Conservation (phyloP, 257 asterid species). For the Avicennia marina region DNA sequence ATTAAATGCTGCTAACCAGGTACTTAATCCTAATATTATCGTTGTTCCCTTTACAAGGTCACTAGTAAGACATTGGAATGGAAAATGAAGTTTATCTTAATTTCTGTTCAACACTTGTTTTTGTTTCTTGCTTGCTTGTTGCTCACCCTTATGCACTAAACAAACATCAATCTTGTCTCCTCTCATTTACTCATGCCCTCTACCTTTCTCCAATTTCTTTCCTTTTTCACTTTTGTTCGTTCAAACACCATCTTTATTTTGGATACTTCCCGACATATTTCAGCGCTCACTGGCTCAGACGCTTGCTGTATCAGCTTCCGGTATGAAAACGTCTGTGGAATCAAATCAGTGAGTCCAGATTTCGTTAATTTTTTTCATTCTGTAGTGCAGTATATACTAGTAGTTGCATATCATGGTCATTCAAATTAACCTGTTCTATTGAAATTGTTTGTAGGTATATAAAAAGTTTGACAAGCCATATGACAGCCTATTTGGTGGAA, state of each 20-base stretch:
- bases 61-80: slow-evolving; percentile 11
- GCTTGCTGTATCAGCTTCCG: slow-evolving; percentile 70
- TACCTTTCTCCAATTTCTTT: neutral
- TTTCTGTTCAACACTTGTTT: neutral
- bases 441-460: slow-evolving; percentile 47
- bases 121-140: too few relatives aligned
- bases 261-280: too few relatives aligned
- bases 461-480: slow-evolving; percentile 62
- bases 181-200: neutral
- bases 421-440: slow-evolving; percentile 14
- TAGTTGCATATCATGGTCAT: slow-evolving; percentile 20
- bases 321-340: slow-evolving; percentile 56
- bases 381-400: neutral
- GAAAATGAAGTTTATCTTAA: neutral
- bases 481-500: slow-evolving; percentile 65
- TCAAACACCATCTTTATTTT: neutral
- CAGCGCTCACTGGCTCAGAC: slow-evolving; percentile 98
- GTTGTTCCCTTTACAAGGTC: neutral
- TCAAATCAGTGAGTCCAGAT: slow-evolving; percentile 55
- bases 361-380: neutral
- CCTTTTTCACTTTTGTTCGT: slow-evolving; percentile 3
- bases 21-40: slow-evolving; percentile 22
- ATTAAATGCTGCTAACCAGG: slow-evolving; percentile 77
- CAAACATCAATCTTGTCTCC: too few relatives aligned
- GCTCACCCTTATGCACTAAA: too few relatives aligned